phyloP scores from a whole-genome alignment of 192 early-diverging fungal genomes.

The Cetraspora pellucida region DNA sequence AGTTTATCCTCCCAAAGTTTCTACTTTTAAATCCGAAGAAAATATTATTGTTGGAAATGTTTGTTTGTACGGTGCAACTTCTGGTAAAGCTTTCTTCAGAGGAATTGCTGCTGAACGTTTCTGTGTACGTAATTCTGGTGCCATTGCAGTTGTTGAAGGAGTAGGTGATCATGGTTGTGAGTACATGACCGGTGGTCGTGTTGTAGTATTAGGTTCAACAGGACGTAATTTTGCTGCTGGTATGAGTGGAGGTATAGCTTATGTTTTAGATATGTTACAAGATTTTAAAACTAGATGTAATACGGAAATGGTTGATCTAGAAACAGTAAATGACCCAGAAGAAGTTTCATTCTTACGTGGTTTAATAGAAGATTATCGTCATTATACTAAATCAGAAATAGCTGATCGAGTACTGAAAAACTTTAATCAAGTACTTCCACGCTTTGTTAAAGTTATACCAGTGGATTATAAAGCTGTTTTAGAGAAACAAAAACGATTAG shows the following conservation, averaged over 20 bases:
- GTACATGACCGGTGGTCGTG: slow-evolving; percentile 99
- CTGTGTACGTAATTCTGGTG: slow-evolving; percentile 98
- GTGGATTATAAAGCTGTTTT: slow-evolving; percentile 87
- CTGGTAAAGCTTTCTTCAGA: slow-evolving; percentile 86
- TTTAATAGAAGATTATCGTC: slow-evolving; percentile 79
- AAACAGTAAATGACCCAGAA: slow-evolving; percentile 73
- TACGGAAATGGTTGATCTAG: slow-evolving; percentile 89
- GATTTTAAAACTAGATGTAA: slow-evolving; percentile 79
- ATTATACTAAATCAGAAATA: slow-evolving; percentile 77
- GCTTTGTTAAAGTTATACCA: slow-evolving; percentile 94
- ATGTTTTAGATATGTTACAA: slow-evolving; percentile 75
- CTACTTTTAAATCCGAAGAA: slow-evolving; percentile 75
- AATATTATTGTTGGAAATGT: slow-evolving; percentile 98
- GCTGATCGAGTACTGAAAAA: slow-evolving; percentile 71
- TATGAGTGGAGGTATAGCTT: slow-evolving; percentile 97
- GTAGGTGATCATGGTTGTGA: slow-evolving; percentile 99
- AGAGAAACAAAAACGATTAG: slow-evolving; percentile 55
- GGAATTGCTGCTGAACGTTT: slow-evolving; percentile 98
- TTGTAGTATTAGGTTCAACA: slow-evolving; percentile 82
- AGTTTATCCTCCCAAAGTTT: slow-evolving; percentile 85
- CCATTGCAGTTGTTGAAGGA: slow-evolving; percentile 92
- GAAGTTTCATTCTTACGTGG: slow-evolving; percentile 76
- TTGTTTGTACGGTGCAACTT: slow-evolving; percentile 96
- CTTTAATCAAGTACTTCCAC: slow-evolving; percentile 70
- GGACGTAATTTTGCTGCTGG: slow-evolving; percentile 99